Percentiles rank a stretch among this genome's conserved stretches.
phyloP scores from a whole-genome alignment of 2,329 filamentous ascomycete species.

The Pseudofabraea citricarpa region DNA sequence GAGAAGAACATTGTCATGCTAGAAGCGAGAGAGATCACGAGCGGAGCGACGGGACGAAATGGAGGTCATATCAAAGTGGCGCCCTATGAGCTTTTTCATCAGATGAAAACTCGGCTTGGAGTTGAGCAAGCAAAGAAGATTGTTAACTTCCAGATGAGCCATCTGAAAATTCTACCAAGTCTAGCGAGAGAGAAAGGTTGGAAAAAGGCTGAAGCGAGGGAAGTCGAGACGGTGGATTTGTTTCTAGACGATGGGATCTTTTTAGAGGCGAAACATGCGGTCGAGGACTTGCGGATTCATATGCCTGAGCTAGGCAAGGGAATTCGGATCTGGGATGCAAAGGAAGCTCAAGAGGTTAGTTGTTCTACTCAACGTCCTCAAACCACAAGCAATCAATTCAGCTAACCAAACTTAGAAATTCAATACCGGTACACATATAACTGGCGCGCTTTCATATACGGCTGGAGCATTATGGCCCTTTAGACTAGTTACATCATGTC shows the following conservation, averaged over 20 bases:
- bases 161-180: constrained; percentile 27
- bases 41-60: constrained; percentile 49
- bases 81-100: constrained; percentile 37
- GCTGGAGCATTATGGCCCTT: constrained; percentile 49
- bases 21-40: constrained; percentile 45
- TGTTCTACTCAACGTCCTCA: not conserved
- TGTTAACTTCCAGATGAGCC: constrained; percentile 36
- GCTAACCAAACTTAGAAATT: constrained; percentile 27
- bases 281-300: constrained; percentile 30
- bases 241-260: constrained; percentile 14
- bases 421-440: constrained; percentile 27
- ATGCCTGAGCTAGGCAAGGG: constrained; percentile 31
- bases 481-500: constrained; percentile 39
- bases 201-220: constrained; percentile 12
- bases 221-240: constrained; percentile 41
- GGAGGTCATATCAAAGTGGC: constrained; percentile 45
- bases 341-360: not conserved
- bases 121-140: constrained; percentile 34
- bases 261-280: constrained; percentile 16
- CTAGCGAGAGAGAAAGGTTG: constrained; percentile 31
- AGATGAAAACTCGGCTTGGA: constrained; percentile 27
- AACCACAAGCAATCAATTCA: not conserved
- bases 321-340: constrained; percentile 1
- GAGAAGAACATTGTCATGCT: constrained; percentile 36
- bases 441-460: constrained; percentile 38